phyloP scores from a whole-genome alignment of 192 early-diverging fungal genomes.

The Martensiomyces pterosporus region DNA sequence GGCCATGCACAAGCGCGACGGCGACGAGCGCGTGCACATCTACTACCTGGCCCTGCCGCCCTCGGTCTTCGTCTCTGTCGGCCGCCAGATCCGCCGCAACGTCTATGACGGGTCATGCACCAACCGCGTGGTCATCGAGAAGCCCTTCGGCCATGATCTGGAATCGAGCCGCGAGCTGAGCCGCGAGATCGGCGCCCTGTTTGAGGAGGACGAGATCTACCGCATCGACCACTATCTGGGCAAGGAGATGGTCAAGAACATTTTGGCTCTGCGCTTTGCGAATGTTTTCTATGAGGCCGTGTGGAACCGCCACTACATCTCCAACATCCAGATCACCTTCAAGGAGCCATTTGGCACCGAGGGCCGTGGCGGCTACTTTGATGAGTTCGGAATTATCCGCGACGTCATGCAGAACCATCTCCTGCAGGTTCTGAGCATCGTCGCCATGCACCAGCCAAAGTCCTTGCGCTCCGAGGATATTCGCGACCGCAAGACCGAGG shows the following conservation, averaged over 20 bases:
- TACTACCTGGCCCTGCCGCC: constrained; percentile 98
- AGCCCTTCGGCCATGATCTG: constrained; percentile 95
- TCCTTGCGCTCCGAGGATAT: constrained; percentile 86
- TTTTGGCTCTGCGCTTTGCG: constrained; percentile 89
- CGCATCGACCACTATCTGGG: constrained; percentile 99
- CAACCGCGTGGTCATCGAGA: constrained; percentile 93
- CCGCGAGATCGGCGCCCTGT: constrained; percentile 67
- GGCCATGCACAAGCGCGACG: constrained; percentile 27
- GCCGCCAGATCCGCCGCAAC: constrained; percentile 64
- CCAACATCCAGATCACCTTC: constrained; percentile 97
- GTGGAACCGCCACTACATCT: constrained; percentile 85
- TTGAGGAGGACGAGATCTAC: constrained; percentile 92
- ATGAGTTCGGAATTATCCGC: constrained; percentile 97
- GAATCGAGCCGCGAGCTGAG: constrained; percentile 75
- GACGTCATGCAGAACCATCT: constrained; percentile 95
- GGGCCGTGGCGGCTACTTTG: constrained; percentile 98
- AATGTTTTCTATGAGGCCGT: constrained; percentile 91
- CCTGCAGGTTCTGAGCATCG: constrained; percentile 87
- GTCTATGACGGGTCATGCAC: constrained; percentile 61
- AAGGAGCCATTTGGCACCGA: constrained; percentile 97
- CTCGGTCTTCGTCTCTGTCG: constrained; percentile 87
- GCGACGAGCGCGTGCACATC: constrained; percentile 62
- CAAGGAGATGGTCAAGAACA: constrained; percentile 99
- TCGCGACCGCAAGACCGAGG: constrained; percentile 93
- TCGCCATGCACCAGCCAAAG: constrained; percentile 93